These are phyloP conservation scores for Aspergillus panamensis DNA, from an alignment of 495 filamentous ascomycete species.

Conservation along the genomic window DNA sequence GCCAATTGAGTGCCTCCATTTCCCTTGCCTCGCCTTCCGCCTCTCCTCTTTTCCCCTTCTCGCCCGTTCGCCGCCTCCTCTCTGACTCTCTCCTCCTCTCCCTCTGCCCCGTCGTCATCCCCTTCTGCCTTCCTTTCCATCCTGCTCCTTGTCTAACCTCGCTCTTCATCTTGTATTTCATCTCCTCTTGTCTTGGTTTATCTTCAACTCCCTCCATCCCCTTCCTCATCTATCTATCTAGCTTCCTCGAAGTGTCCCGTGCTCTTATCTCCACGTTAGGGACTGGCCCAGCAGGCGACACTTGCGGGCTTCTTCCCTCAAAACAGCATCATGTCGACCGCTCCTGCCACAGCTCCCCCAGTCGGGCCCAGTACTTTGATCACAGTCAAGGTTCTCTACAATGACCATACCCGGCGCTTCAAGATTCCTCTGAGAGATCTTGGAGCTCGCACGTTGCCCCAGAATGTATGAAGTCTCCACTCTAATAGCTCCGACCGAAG, in stretches of 20 bases:
- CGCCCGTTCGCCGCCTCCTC: no score
- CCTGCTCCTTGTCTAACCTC: conserved; percentile 7
- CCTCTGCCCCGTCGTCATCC: conserved; percentile 7
- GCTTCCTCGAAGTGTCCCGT: conserved; percentile 4
- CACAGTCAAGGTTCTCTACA: conserved; percentile 75
- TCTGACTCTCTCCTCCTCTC: conserved; percentile 1
- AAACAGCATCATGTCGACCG: conserved; percentile 32
- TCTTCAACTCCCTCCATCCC: neutral
- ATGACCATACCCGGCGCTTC: conserved; percentile 74
- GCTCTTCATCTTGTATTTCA: conserved; percentile 6
- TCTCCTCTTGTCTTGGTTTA: neutral
- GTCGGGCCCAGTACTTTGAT: conserved; percentile 71
- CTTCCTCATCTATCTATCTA: conserved; percentile 2
- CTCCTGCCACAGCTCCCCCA: conserved; percentile 27
- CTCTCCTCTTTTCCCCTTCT: neutral
- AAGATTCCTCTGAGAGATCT: conserved; percentile 88
- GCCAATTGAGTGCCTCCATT: conserved; percentile 14
- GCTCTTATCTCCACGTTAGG: conserved; percentile 5
- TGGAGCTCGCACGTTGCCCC: conserved; percentile 67
- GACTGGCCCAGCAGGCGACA: conserved; percentile 4
- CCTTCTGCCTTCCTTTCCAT: conserved; percentile 5
- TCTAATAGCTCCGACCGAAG: conserved; percentile 31
- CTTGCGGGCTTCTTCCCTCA: conserved; percentile 5
- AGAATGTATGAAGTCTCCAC: conserved; percentile 67
- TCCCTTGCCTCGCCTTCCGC: conserved; percentile 11